phyloP scores from a whole-genome alignment of 192 early-diverging fungal species.

The Coemansia sp. region DNA sequence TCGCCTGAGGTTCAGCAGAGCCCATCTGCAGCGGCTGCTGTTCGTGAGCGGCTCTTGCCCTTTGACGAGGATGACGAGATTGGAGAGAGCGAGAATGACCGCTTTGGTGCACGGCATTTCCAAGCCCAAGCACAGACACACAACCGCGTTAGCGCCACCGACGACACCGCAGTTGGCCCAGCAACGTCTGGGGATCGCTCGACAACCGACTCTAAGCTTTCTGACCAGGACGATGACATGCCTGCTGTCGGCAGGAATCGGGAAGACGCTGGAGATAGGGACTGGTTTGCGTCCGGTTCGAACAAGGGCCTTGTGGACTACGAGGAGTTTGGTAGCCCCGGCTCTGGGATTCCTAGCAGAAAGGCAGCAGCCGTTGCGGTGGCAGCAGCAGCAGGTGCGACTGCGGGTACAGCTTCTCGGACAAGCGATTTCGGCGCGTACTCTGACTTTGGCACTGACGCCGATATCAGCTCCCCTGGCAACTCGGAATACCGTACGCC shows the following conservation, averaged over 20 bases:
- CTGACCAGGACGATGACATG: constrained; percentile 15
- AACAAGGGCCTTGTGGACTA: constrained; percentile 9
- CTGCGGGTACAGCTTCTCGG: constrained; percentile 1
- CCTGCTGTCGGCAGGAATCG: constrained; percentile 14
- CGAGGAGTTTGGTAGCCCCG: constrained; percentile 30
- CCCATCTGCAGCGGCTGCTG: background rate
- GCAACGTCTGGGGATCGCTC: constrained; percentile 40
- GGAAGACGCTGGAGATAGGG: constrained; percentile 31
- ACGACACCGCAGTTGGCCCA: constrained; percentile 43
- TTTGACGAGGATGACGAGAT: constrained; percentile 6
- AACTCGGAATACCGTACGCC: constrained; percentile 54
- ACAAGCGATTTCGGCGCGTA: constrained; percentile 35
- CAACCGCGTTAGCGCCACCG: constrained; percentile 23
- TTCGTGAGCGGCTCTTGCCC: constrained; percentile 8
- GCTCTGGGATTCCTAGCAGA: constrained; percentile 20
- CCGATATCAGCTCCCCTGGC: constrained; percentile 45
- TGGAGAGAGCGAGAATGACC: constrained; percentile 9
- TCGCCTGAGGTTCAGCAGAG: constrained; percentile 16
- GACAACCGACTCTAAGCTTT: constrained; percentile 26
- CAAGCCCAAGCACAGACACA: constrained; percentile 14
- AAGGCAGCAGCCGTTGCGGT: constrained; percentile 1
- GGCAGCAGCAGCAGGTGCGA: background rate
- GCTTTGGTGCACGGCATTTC: constrained; percentile 1
- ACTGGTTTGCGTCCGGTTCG: constrained; percentile 40
- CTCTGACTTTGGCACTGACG: constrained; percentile 48